Evolutionary conservation across 1,284 basidiomycete species (phyloP), one percentile per base, ranked within the genome.

Genomic region (Cryptococcus wingfieldii): DNA sequence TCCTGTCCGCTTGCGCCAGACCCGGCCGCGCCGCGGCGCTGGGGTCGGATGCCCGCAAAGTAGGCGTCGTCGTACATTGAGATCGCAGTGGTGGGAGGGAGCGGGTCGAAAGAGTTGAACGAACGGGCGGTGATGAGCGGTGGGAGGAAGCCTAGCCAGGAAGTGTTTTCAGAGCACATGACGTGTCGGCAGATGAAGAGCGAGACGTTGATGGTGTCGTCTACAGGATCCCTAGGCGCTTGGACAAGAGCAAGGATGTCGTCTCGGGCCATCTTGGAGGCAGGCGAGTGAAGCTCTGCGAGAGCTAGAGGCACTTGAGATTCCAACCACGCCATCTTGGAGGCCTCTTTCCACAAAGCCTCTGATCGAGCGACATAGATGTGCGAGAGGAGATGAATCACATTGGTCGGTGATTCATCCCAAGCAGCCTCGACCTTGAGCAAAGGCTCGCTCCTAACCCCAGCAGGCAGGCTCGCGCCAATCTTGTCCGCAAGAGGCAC

Each of bases 401-500:
- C 63, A 19, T 71, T 77, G 1, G 63, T 74, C 1, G 82, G 78
- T 37, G 80, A 77, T 9, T 81, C 69, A 19, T 70, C 66, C 18
- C 49, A 57, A n/a, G 59, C 86, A 0, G 84, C 85, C 58, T 86
- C 80, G 37, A 91, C 83, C 59, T 82, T 80, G 67, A 89, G 86
- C n/a, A 83, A 82, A 2, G 77, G 78, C 65, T 87, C 82, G 0
- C 79, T 74, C 12, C 87, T 78, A 8, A 89, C 79, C 1, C 81
- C 77, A 3, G 75, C 75, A 0, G 89, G 81, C 1, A 95, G 71
- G 6, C 78, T 75, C 3, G 87, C 81, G 16, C 91, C 89, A 12
- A 88, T 80, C 74, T 90, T 92, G 70, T 92, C 89, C 2, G 89
- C 88, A 0, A 96, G 77, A 7, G 91, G 79, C 0, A 86, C 84